Percentiles rank a stretch among this genome's conserved stretches.
phyloP scores from a whole-genome alignment of 1,139 yeast species.

The Yamadazyma songkhlaensis region DNA sequence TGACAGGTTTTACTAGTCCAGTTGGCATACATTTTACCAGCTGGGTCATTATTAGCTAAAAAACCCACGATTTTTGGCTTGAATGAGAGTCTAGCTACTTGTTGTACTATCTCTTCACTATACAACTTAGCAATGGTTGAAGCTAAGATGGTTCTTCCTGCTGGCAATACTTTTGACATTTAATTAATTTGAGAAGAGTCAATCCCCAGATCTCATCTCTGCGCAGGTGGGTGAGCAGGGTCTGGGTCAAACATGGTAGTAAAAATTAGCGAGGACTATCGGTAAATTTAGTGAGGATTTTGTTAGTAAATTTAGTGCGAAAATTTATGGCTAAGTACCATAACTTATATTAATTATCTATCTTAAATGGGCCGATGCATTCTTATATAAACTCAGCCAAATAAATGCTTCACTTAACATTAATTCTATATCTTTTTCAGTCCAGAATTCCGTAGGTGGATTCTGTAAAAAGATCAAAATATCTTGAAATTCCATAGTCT shows the following conservation, averaged over 20 bases:
- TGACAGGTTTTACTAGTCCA: conserved; percentile 95
- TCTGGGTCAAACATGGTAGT: not conserved
- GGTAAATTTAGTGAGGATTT: too few species aligned
- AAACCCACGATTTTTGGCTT: conserved; percentile 85
- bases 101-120: conserved; percentile 64
- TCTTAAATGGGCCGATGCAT: conserved; percentile 79
- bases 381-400: conserved; percentile 91
- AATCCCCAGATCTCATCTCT: not conserved
- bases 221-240: too few species aligned
- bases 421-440: conserved; percentile 84
- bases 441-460: conserved; percentile 85
- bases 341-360: not conserved
- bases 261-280: too few species aligned
- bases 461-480: conserved; percentile 85
- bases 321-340: too few species aligned
- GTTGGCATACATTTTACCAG: conserved; percentile 90
- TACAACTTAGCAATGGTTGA: conserved; percentile 82
- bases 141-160: conserved; percentile 84
- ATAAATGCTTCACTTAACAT: conserved; percentile 92
- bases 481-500: conserved; percentile 92
- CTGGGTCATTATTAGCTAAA: conserved; percentile 90
- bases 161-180: conserved; percentile 21
- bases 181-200: conserved; percentile 4
- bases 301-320: too few species aligned
- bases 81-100: conserved; percentile 49